Percentiles rank a stretch among this genome's conserved stretches.
Evolutionary conservation across 768 basidiomycete species (phyloP).

Genomic region (Phylloporus sp.): DNA sequence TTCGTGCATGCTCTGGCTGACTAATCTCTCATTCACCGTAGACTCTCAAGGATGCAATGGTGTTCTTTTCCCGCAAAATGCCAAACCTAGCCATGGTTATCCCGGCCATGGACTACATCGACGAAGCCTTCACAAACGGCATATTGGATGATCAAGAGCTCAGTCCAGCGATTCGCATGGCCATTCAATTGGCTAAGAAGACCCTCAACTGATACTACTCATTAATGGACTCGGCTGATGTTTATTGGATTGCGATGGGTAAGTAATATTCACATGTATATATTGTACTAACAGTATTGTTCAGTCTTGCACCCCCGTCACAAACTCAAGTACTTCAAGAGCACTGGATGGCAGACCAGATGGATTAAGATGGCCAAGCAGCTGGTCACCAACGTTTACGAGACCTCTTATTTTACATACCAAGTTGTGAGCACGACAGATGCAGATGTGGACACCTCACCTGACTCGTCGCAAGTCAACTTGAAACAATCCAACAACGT

Average conservation of each 20-base stretch:
- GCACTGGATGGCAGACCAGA: not conserved
- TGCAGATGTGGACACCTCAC: too few species aligned
- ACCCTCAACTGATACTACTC: not conserved
- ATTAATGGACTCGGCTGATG: not conserved
- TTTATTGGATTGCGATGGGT: not conserved
- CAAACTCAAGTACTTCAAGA: not conserved
- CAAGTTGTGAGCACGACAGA: not conserved
- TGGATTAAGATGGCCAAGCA: not conserved
- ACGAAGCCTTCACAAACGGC: not conserved
- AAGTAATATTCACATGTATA: not conserved
- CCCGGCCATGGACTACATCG: not conserved
- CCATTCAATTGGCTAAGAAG: not conserved
- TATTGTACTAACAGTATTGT: not conserved
- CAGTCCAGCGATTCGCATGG: not conserved
- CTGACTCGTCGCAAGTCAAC: not conserved
- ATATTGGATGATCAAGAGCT: not conserved
- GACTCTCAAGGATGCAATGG: not conserved
- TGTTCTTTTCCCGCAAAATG: not conserved
- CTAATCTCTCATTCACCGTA: not conserved
- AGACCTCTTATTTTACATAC: not conserved
- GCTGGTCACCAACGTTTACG: not conserved
- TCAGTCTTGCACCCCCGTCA: not conserved
- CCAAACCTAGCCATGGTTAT: not conserved
- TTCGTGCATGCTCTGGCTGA: too few species aligned
- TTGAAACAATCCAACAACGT: not conserved